Base-by-base conservation (phyloP, 1,284 basidiomycete genomes). In the Mycosarcoma mackinlayi region DNA sequence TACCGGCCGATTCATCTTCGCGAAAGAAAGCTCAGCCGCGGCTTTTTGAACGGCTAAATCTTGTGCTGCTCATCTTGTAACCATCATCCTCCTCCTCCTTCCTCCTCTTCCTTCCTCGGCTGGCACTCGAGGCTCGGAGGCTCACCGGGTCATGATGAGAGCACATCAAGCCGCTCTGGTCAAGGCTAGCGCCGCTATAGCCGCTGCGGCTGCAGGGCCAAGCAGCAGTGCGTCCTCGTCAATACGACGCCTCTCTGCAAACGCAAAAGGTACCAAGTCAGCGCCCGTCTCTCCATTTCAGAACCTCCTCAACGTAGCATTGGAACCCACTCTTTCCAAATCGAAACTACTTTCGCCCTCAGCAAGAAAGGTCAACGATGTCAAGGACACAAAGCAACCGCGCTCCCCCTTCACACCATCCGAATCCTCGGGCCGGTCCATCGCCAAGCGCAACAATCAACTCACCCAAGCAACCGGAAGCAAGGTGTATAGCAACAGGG, bases 1-100 rank as follows among this genome's bases (percentile, higher is more conserved):
- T 63, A 63, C 48, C 66, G 66, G 60, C 66, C 66, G 66, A 31
- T 7, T 38, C 13, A 13, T 21, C 7, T 4, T 4, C 7, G 8
- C n/a, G n/a, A 40, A 6, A 24, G 10, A 11, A 11, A 14, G 14
- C 23, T 37, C n/a, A 10, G 28, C 18, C 6, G 28, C 49, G 61
- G 49, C 54, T 41, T 44, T 21, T 48, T 56, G 54, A 25, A 42
- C 27, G 48, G 53, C 44, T 18, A 44, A 42, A 54, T 39, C n/a
- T 14, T 21, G 28, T 23, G 7, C n/a, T 34, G 14, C n/a, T 27
- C 13, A 18, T 48, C 19, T 19, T 34, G 14, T 24, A 19, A 28
- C 30, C 42, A 31, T 18, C 25, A 9, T 49, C 27, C 3, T n/a
- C 9, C 6, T 6, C 21, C 21, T 28, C 9, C 45, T 7, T 30